Percentiles rank a stretch among this genome's conserved stretches.
Conservation (phyloP, 345 rosid genomes). For the Murraya koenigii region DNA sequence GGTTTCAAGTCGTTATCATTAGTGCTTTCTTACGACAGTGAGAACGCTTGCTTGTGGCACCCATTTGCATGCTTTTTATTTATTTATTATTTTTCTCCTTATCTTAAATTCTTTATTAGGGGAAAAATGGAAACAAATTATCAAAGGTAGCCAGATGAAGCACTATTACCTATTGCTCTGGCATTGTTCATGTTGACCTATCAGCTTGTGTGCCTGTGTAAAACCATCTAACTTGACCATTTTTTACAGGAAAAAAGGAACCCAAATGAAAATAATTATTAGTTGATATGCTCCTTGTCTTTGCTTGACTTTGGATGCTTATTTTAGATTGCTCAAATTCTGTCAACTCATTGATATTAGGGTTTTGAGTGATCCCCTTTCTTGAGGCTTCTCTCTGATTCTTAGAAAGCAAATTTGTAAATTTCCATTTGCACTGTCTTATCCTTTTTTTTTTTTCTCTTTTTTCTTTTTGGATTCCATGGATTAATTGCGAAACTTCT, state of each 20-base stretch:
- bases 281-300: slow-evolving; percentile 3
- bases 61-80: slow-evolving; percentile 20
- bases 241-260: background rate
- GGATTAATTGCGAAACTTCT: background rate
- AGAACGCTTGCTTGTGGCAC: slow-evolving; percentile 42
- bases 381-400: background rate
- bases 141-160: background rate
- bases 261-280: background rate
- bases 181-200: slow-evolving; percentile 26
- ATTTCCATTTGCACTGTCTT: background rate
- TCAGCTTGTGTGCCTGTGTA: slow-evolving; percentile 1
- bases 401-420: background rate
- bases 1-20: slow-evolving; percentile 3
- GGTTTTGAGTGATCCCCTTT: background rate
- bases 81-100: background rate
- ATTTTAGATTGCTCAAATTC: background rate
- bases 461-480: background rate
- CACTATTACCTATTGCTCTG: slow-evolving; percentile 1
- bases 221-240: background rate
- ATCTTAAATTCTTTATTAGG: background rate
- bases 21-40: slow-evolving; percentile 40
- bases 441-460: no score
- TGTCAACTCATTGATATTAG: background rate
- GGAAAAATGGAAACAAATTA: background rate
- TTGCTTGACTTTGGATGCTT: slow-evolving; percentile 12